Conservation (phyloP, 139 green algal species). For the Ostreobium quekettii region DNA sequence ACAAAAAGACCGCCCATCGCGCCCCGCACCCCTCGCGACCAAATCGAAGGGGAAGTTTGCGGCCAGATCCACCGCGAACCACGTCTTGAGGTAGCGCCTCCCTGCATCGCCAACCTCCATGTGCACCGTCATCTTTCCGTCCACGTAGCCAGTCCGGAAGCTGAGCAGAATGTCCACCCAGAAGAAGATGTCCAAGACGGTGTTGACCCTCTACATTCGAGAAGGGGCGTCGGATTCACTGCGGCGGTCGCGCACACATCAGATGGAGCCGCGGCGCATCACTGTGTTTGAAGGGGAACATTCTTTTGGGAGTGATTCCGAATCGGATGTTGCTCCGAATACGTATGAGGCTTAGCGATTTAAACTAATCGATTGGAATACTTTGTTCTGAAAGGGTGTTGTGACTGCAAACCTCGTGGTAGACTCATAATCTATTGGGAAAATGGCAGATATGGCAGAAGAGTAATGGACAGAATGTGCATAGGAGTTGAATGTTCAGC, state of each 20-base stretch:
- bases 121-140: conserved; percentile 1
- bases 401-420: no score
- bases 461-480: no score
- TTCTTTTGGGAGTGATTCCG: neutral
- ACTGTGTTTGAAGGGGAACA: neutral
- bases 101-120: conserved; percentile 3
- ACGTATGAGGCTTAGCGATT: neutral
- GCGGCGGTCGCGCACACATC: neutral
- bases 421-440: no score
- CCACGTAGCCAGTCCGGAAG: conserved; percentile 20
- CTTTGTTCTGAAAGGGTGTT: no score
- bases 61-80: conserved; percentile 49
- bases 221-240: neutral
- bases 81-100: conserved; percentile 29
- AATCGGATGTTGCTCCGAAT: neutral
- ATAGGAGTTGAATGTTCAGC: no score
- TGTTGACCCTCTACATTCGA: neutral
- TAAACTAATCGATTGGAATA: conserved; percentile 5
- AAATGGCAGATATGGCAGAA: no score
- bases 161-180: conserved; percentile 22
- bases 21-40: no score
- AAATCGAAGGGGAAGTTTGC: conserved; percentile 59
- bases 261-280: neutral
- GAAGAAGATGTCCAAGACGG: conserved; percentile 21
- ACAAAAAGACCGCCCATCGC: no score